Percentiles rank a stretch among this genome's conserved stretches.
Evolutionary conservation across 1,284 basidiomycete genomes (phyloP).

Genomic region (Rhodofomes roseus): DNA sequence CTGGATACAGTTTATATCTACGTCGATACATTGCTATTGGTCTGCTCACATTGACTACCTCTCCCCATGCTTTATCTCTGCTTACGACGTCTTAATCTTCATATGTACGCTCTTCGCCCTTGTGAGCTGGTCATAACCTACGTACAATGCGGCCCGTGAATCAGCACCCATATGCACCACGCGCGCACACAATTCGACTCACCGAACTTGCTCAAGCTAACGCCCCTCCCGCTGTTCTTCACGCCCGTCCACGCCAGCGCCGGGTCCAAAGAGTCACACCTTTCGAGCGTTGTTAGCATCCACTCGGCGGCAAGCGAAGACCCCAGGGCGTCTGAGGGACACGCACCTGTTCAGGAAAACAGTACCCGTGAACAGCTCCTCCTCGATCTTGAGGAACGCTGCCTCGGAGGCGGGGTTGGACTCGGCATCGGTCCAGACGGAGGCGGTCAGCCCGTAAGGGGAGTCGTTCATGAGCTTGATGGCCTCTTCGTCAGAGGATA

Average conservation of each 20-base stretch:
- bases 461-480: conserved; percentile 93
- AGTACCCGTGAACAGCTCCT: conserved; percentile 83
- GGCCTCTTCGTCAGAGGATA: conserved; percentile 82
- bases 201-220: conserved; percentile 90
- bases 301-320: no score
- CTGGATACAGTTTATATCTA: neutral
- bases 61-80: neutral
- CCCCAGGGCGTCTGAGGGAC: no score
- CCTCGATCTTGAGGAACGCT: conserved; percentile 68
- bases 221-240: conserved; percentile 88
- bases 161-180: neutral
- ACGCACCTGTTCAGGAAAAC: conserved; percentile 83
- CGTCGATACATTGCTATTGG: neutral
- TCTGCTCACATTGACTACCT: neutral
- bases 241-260: conserved; percentile 92
- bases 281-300: no score
- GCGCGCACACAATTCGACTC: no score
- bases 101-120: conserved; percentile 75
- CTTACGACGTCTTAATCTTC: conserved; percentile 53
- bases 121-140: conserved; percentile 79
- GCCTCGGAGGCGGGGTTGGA: conserved; percentile 54
- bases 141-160: neutral
- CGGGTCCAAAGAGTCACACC: conserved; percentile 87
- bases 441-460: conserved; percentile 90
- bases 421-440: conserved; percentile 84